Percentiles rank a stretch among this genome's conserved stretches.
Evolutionary conservation across 2,329 filamentous ascomycete species (phyloP).

Genomic region (Calonectria naviculata): DNA sequence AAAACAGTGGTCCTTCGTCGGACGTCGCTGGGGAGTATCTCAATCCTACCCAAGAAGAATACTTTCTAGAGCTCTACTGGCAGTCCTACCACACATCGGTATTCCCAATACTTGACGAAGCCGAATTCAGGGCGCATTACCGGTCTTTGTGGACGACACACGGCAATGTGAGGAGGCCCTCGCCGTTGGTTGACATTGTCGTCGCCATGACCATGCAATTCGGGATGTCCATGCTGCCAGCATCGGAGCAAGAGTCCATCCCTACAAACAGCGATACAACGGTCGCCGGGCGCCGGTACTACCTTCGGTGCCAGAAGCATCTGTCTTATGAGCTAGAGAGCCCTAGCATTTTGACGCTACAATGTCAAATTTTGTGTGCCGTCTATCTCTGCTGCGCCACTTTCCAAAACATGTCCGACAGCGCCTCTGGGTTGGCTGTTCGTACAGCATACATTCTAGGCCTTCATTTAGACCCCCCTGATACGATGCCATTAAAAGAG

Average conservation of each 20-base stretch:
- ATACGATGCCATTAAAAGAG: conserved; percentile 42
- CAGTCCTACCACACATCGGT: conserved; percentile 52
- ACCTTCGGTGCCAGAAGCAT: conserved; percentile 37
- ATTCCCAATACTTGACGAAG: conserved; percentile 38
- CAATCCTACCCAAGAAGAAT: conserved; percentile 55
- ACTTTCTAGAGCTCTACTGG: conserved; percentile 59
- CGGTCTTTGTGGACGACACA: not conserved
- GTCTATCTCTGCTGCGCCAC: conserved; percentile 60
- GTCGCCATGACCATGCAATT: not conserved
- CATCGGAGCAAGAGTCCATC: not conserved
- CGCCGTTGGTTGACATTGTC: not conserved
- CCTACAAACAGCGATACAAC: not conserved
- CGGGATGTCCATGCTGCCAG: not conserved
- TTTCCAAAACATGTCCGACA: conserved; percentile 60
- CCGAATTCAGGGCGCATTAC: not conserved
- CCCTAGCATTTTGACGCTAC: conserved; percentile 58
- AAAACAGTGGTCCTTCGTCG: not conserved
- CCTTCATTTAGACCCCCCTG: conserved; percentile 57
- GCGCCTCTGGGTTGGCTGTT: conserved; percentile 50
- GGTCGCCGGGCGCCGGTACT: not conserved
- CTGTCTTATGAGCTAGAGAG: conserved; percentile 57
- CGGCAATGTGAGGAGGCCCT: not conserved
- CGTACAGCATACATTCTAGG: conserved; percentile 59
- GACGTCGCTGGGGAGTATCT: conserved; percentile 31
- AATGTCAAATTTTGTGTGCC: conserved; percentile 58